Conservation (phyloP, 164 flowering plant species). For the Liriodendron chinense region DNA sequence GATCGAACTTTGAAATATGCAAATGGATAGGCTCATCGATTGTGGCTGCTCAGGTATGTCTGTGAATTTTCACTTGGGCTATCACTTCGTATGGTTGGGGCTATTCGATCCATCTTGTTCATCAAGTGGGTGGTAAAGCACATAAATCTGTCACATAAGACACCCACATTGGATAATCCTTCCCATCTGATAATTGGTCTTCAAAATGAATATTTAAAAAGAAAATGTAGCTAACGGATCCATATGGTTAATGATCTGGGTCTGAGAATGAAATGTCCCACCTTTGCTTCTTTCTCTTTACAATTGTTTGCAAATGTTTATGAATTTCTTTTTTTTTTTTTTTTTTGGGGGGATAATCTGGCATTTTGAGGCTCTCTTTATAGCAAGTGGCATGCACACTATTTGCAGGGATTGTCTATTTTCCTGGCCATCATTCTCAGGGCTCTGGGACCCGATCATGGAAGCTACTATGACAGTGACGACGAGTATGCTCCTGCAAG, state of each 20-base stretch:
- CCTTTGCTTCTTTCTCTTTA: no score
- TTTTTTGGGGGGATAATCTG: no score
- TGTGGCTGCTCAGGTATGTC: constrained; percentile 65
- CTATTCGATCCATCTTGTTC: not conserved
- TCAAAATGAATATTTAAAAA: no score
- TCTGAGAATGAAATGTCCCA: no score
- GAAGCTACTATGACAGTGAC: constrained; percentile 64
- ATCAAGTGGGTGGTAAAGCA: not conserved
- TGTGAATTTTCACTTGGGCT: constrained; percentile 2
- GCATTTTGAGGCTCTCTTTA: not conserved
- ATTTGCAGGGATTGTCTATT: constrained; percentile 57
- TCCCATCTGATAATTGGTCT: not conserved
- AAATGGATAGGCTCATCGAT: constrained; percentile 73
- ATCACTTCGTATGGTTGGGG: not conserved
- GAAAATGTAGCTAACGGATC: no score
- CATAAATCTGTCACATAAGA: no score
- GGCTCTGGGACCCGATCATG: constrained; percentile 68
- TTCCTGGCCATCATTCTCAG: constrained; percentile 67
- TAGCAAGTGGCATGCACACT: not conserved
- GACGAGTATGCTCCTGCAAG: constrained; percentile 58
- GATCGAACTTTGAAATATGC: constrained; percentile 69
- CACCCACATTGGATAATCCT: not conserved
- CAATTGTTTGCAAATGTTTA: not conserved
- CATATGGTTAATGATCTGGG: no score
- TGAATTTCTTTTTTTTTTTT: no score